Evolutionary conservation across 805 yeast genomes (phyloP), one percentile per base, ranked within the genome.

Genomic region (Lachancea nothofagi): DNA sequence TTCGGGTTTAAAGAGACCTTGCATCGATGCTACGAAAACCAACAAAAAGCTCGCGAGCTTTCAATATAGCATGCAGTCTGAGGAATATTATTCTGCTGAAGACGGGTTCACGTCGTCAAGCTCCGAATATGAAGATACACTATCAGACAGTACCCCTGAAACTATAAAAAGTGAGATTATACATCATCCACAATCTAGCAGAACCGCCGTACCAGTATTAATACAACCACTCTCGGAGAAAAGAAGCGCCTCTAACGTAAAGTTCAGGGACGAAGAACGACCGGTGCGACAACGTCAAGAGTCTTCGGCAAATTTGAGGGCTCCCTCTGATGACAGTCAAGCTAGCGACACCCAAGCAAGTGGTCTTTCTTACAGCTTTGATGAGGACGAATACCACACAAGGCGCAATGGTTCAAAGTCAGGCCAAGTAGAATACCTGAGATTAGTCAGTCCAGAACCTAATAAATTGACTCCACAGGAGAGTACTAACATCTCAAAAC

Each of bases 391-490:
- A 2, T 7, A 10, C 4, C 13, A 12, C 5, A 12, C 19, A 19
- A 15, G 13, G 13, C 6, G 18, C 5, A 12, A 19, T 4, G 31
- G 19, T 12, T 12, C 31, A 14, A 28, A 28, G 10, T 4, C 17
- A 28, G 19, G 23, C 24, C 19, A 14, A 9, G 19, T 20, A 21
- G 13, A 21, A 13, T 12, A 18, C n/a, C 38, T 35, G 15, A 27
- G 18, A 23, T 33, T 51, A n/a, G 17, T 54, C 25, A 48, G 44
- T 4, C 46, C 54, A 14, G 41, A 33, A 24, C 50, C 48, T 5
- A 45, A 46, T 13, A 35, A 47, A 14, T 33, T 55, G 15, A 54
- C 46, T 2, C 43, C 33, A 34, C 36, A 37, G 23, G 52, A 49
- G 44, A 31, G 6, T 10, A 21, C 14, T 4, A 10, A 17, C 7